Evolutionary conservation across 768 basidiomycete genomes (phyloP).

Genomic region (Candolleomyces eurysporus): DNA sequence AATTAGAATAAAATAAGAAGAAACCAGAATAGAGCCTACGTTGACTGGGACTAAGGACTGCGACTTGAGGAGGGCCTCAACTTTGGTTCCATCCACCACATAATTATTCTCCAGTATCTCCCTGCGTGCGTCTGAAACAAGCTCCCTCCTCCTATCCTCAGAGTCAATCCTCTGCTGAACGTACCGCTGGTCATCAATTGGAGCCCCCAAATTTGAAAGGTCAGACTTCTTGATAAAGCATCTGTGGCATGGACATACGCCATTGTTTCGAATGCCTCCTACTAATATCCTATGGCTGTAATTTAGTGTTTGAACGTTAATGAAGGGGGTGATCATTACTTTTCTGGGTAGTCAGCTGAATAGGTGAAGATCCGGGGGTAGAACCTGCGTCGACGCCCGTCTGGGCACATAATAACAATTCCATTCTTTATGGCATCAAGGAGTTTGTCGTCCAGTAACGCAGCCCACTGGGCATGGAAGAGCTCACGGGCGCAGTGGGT

Average conservation of each 20-base stretch:
- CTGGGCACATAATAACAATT: conserved; percentile 27
- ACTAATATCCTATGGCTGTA: neutral
- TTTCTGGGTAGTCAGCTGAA: conserved; percentile 40
- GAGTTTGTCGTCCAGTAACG: conserved; percentile 32
- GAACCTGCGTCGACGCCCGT: conserved; percentile 26
- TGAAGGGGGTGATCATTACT: conserved; percentile 17
- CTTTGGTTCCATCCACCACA: neutral
- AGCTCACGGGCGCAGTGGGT: conserved; percentile 31
- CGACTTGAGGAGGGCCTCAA: neutral
- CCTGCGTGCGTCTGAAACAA: neutral
- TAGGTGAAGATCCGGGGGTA: conserved; percentile 35
- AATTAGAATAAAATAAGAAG: too few species aligned
- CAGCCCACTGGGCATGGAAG: conserved; percentile 29
- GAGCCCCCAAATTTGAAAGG: conserved; percentile 20
- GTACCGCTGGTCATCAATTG: neutral
- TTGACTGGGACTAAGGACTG: neutral
- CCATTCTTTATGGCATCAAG: conserved; percentile 30
- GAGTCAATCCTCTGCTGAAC: neutral
- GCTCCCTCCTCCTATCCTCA: neutral
- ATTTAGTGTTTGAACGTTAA: neutral
- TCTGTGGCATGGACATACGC: conserved; percentile 9
- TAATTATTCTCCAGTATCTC: neutral
- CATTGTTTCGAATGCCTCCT: conserved; percentile 10
- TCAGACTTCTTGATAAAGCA: conserved; percentile 5
- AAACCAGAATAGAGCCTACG: neutral